Conservation (phyloP, 371 early-diverging fungal species). For the Entomophthora muscae region DNA sequence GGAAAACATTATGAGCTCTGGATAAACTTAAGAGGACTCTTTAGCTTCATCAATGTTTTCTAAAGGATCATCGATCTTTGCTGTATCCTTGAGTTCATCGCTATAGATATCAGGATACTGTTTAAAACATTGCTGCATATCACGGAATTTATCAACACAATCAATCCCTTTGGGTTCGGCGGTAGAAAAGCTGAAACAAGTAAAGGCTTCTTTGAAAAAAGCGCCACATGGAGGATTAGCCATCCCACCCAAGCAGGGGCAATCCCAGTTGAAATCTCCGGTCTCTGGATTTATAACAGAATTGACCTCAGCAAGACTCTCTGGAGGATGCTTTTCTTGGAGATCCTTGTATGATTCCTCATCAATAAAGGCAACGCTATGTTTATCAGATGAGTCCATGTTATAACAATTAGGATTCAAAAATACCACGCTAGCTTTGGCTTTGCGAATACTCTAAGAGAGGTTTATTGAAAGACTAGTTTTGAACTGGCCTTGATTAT, state of each 20-base stretch:
- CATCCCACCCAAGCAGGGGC: conserved; percentile 93
- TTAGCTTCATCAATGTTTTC: background rate
- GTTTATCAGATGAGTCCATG: background rate
- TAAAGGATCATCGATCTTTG: conserved; percentile 24
- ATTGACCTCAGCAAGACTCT: conserved; percentile 8
- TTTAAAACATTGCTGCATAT: conserved; percentile 76
- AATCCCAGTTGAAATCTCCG: conserved; percentile 98
- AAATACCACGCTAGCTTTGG: too few species aligned
- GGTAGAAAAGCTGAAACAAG: conserved; percentile 84
- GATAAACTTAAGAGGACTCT: too few species aligned
- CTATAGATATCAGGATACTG: conserved; percentile 58
- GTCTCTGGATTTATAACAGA: conserved; percentile 46
- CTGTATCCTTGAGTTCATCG: conserved; percentile 19
- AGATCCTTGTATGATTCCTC: background rate
- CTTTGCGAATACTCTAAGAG: too few species aligned
- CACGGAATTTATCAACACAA: conserved; percentile 62
- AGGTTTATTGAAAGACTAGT: too few species aligned
- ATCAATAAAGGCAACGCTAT: conserved; percentile 4
- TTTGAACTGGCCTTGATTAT: too few species aligned
- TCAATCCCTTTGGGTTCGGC: conserved; percentile 68
- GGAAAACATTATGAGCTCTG: too few species aligned
- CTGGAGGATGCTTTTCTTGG: conserved; percentile 4
- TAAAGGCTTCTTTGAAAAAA: conserved; percentile 88
- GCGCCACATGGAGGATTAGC: conserved; percentile 93
- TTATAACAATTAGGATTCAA: too few species aligned